These are phyloP conservation scores for Paspalum vaginatum DNA, from an alignment of 176 grass and related monocot genomes.

Conservation along the genomic window DNA sequence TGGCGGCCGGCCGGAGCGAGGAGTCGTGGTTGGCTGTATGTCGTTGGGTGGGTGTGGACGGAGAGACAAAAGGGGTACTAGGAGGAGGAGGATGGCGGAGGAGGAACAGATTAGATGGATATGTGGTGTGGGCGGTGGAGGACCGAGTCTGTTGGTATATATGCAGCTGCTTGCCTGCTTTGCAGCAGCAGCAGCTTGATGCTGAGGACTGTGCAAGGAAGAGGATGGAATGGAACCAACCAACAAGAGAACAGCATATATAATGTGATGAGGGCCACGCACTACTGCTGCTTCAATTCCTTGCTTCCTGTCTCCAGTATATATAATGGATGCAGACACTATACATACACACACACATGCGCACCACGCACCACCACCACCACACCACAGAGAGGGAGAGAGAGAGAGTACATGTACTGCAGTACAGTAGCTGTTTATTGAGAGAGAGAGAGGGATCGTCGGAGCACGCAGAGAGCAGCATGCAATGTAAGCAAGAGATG, in stretches of 20 bases:
- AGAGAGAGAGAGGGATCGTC: slow-evolving; percentile 6
- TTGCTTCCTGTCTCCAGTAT: slow-evolving; percentile 27
- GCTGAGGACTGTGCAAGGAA: background rate
- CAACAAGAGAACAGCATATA: background rate
- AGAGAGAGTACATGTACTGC: background rate
- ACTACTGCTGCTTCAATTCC: background rate
- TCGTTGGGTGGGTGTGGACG: background rate
- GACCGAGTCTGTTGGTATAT: background rate
- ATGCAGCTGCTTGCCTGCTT: too few relatives aligned
- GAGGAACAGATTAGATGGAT: background rate
- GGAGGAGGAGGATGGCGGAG: slow-evolving; percentile 3
- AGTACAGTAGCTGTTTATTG: slow-evolving; percentile 11
- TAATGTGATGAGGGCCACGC: background rate
- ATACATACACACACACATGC: background rate
- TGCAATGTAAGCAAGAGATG: background rate
- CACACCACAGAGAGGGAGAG: background rate
- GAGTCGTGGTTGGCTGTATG: background rate
- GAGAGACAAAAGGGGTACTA: slow-evolving; percentile 42
- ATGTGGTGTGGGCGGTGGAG: background rate
- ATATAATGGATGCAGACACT: slow-evolving; percentile 38
- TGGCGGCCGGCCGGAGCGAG: too few relatives aligned
- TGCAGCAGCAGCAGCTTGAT: background rate
- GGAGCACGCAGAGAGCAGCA: background rate
- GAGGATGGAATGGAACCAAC: background rate
- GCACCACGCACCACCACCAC: background rate